phyloP scores from a whole-genome alignment of 1,284 basidiomycete genomes.

The Coniophora puteana region DNA sequence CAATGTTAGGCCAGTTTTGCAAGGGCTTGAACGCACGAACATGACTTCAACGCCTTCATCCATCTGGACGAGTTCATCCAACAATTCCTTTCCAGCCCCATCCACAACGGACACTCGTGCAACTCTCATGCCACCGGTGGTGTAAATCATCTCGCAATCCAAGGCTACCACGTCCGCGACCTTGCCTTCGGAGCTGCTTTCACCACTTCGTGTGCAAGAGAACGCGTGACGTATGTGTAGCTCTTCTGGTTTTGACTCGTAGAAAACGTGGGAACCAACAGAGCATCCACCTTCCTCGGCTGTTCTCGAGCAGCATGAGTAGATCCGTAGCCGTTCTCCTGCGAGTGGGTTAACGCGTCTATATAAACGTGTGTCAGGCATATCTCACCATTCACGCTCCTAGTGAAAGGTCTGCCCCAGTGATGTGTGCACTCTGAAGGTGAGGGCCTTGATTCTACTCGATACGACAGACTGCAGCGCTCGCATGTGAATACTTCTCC shows the following conservation, averaged over 20 bases:
- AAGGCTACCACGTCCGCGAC: constrained; percentile 75
- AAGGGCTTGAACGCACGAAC: constrained; percentile 40
- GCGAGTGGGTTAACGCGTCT: constrained; percentile 17
- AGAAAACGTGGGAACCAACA: constrained; percentile 72
- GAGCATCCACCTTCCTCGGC: constrained; percentile 59
- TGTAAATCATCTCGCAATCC: constrained; percentile 94
- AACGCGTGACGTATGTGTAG: constrained; percentile 78
- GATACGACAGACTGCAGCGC: constrained; percentile 68
- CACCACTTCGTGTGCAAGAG: constrained; percentile 40
- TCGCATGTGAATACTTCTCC: constrained; percentile 73
- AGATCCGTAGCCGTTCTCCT: constrained; percentile 67
- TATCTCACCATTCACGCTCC: constrained; percentile 54
- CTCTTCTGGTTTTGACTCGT: constrained; percentile 64
- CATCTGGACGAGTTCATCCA: constrained; percentile 83
- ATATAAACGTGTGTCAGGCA: constrained; percentile 13
- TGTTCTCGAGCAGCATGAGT: constrained; percentile 64
- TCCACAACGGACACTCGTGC: constrained; percentile 88
- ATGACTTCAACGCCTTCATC: constrained; percentile 74
- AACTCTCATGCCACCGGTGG: constrained; percentile 83
- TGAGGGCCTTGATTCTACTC: constrained; percentile 57
- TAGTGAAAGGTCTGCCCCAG: constrained; percentile 71
- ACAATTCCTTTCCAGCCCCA: constrained; percentile 63
- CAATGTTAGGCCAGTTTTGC: constrained; percentile 8
- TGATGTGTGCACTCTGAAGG: constrained; percentile 75
- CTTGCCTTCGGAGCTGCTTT: constrained; percentile 30